Base-by-base conservation (phyloP, 2,329 filamentous ascomycete species). In the Diaporthe citrichinensis region DNA sequence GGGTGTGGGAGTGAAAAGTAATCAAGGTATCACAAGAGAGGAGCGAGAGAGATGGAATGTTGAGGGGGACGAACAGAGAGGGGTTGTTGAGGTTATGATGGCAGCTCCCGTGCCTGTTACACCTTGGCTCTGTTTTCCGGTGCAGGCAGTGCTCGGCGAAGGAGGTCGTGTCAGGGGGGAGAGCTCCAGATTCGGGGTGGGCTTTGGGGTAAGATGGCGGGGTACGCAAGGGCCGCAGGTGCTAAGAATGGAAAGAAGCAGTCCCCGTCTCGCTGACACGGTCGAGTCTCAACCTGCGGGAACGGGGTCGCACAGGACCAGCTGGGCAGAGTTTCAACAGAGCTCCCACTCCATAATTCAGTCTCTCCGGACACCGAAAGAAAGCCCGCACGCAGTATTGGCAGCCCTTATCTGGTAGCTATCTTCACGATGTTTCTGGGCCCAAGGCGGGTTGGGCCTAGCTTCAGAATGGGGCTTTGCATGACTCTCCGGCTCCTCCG, bases 81-180 rank as follows among this genome's bases (percentile, higher is more conserved):
- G 68, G 73, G 68, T 72, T 44, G 61, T 61, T 44, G 49, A 62
- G 73, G 34, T 55, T 71, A 61, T 44, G 67, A 62, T 65, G 71
- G 71, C 20, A 73, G 71, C 46, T 62, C 67, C 49, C 51, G 55
- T 44, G 55, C 59, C 72, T 75, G 73, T 75, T 75, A 73, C 75
- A 69, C 61, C 67, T 75, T 73, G 74, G 73, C 75, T 73, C 25
- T 49, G 39, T 44, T 53, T 57, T 58, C 61, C 44, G 61, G 57
- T 58, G 55, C 36, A 31, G 74, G 59, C 49, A 69, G 57, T 55
- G 73, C 55, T 59, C 44, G 61, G 57, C 49, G 55, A 68, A 62
- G 57, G 71, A 73, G 74, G 59, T 67, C 51, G 46, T 53, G 65
- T 39, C 65, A 69, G 65, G 65, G 65, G 46, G 14, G 7, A 41